Evolutionary conservation across 2,329 filamentous ascomycete species (phyloP).

Genomic region (Didymella lethalis): DNA sequence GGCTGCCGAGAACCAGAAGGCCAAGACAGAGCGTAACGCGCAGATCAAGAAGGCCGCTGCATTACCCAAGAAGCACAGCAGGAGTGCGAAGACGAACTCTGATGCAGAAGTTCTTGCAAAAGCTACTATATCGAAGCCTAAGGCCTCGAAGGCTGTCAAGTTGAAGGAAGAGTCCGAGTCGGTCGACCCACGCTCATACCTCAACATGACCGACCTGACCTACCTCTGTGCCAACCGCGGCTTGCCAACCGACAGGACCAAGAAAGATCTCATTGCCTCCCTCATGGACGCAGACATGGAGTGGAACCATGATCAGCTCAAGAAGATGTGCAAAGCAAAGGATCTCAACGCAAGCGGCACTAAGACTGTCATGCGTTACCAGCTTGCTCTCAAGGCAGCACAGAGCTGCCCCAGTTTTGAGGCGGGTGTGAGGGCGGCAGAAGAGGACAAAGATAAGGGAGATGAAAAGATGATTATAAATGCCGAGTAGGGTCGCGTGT

Average conservation of each 20-base stretch:
- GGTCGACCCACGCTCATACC: slow-evolving; percentile 36
- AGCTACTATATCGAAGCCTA: not conserved
- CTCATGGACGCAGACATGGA: slow-evolving; percentile 36
- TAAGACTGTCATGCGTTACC: slow-evolving; percentile 37
- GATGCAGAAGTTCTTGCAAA: not conserved
- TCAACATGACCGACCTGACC: slow-evolving; percentile 34
- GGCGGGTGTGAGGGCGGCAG: slow-evolving; percentile 14
- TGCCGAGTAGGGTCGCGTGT: slow-evolving; percentile 12
- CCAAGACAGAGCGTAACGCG: slow-evolving; percentile 26
- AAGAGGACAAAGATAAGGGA: slow-evolving; percentile 7
- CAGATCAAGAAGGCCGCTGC: slow-evolving; percentile 28
- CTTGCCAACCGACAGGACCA: slow-evolving; percentile 24
- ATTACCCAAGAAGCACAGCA: slow-evolving; percentile 7
- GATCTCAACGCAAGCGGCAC: slow-evolving; percentile 31
- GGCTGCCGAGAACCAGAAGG: slow-evolving; percentile 26
- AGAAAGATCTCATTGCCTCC: slow-evolving; percentile 31
- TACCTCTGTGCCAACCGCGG: slow-evolving; percentile 33
- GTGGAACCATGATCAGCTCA: slow-evolving; percentile 30
- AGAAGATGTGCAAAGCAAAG: slow-evolving; percentile 33
- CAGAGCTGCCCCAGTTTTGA: slow-evolving; percentile 30
- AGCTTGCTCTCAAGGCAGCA: slow-evolving; percentile 38
- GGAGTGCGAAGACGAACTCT: not conserved
- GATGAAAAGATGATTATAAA: slow-evolving; percentile 17
- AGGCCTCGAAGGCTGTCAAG: not conserved
- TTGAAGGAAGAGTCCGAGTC: slow-evolving; percentile 26